Conservation (phyloP, 2,329 filamentous ascomycete genomes). For the Atkinsonella texensis region DNA sequence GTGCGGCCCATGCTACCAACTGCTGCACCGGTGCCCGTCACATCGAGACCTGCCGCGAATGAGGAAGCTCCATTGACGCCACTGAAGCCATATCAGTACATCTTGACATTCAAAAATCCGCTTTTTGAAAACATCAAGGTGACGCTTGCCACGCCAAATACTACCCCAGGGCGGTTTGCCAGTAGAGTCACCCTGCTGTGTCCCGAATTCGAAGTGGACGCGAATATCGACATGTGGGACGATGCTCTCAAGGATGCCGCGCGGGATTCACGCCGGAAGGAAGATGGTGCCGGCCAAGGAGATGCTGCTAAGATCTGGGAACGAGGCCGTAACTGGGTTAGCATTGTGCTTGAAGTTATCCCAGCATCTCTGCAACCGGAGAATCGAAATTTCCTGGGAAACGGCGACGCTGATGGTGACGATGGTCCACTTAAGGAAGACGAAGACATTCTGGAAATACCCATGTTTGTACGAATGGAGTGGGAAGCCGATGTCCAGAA, state of each 20-base stretch:
- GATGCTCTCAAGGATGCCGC: constrained; percentile 61
- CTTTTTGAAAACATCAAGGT: constrained; percentile 86
- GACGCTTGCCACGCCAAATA: constrained; percentile 71
- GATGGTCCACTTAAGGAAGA: constrained; percentile 41
- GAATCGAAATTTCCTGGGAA: constrained; percentile 17
- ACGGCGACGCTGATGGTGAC: constrained; percentile 26
- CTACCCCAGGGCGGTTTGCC: constrained; percentile 63
- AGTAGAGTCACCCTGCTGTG: constrained; percentile 85
- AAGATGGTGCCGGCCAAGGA: constrained; percentile 37
- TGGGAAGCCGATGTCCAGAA: constrained; percentile 66
- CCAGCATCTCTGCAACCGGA: constrained; percentile 42
- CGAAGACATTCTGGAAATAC: constrained; percentile 69
- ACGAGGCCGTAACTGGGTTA: constrained; percentile 85
- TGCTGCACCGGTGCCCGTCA: constrained; percentile 21
- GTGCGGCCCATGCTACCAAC: constrained; percentile 49
- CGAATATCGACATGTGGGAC: constrained; percentile 80
- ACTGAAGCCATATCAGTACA: constrained; percentile 58
- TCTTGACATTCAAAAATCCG: constrained; percentile 86
- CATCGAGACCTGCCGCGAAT: constrained; percentile 18
- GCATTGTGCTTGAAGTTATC: constrained; percentile 82
- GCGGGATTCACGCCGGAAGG: constrained; percentile 25
- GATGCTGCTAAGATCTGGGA: constrained; percentile 97
- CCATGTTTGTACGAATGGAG: constrained; percentile 83
- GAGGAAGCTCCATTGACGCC: constrained; percentile 35
- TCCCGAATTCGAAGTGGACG: constrained; percentile 85